Evolutionary conservation across 2,329 filamentous ascomycete species (phyloP), one percentile per base, ranked within the genome.

Genomic region (Penicillium sp.): DNA sequence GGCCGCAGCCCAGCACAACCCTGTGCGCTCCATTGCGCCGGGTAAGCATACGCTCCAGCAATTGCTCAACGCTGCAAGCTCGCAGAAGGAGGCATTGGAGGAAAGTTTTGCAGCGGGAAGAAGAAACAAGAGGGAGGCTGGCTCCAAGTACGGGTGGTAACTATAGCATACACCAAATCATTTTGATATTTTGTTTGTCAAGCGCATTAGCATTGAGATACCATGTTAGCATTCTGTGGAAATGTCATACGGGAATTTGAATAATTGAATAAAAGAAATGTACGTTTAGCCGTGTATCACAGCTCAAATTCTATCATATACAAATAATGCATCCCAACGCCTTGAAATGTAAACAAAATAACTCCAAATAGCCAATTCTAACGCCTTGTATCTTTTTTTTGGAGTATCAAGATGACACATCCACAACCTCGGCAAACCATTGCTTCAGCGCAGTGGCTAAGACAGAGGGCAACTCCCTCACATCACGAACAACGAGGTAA

Each of bases 401-500:
- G 41, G 51, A 32, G 50, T 26, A 49, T 64, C 56, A 66, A 44
- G 70, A 70, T 30, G 73, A 74, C 35, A 75, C 67, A 63, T 76
- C 74, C 27, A 84, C 84, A 63, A 87, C 83, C 68, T 87, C 84
- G 4, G 89, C 87, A 80, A 99, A 97, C 95, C 95, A 99, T 62
- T 95, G 95, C 75, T 93, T 88, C 76, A 99, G 76, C 62, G 96
- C 82, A 27, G 89, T 89, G 13, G 91, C 90, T 74, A 99, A 74
- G 40, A 97, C 92, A 32, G 85, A 86, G 4, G 95, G 94, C 67
- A 99, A 79, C 74, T 99, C 94, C 67, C 88, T 86, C 44, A 99
- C 86, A 76, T 97, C 86, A 61, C 93, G 86, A 55, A 99, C 94
- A 63, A 99, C 90, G 52, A 99, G 77, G 71, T 97, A 99, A 77